Conservation (phyloP, 1,284 basidiomycete genomes). For the Austroboletus novae-zelandiae region DNA sequence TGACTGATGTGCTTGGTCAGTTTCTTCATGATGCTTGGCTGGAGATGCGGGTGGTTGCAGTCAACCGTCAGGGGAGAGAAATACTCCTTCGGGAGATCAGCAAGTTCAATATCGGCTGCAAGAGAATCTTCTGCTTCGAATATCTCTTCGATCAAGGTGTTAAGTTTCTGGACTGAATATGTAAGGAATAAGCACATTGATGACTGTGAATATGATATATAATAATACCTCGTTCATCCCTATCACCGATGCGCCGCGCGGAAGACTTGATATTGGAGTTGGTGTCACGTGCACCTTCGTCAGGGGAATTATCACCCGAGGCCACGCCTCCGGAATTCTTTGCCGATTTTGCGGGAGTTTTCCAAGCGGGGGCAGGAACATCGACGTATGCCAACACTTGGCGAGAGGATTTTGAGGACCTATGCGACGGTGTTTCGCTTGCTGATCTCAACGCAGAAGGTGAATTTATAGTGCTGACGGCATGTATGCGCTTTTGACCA, state of each 20-base stretch:
- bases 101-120: slow-evolving; percentile 57
- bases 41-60: slow-evolving; percentile 56
- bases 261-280: slow-evolving; percentile 43
- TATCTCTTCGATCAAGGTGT: slow-evolving; percentile 74
- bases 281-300: slow-evolving; percentile 38
- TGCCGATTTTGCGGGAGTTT: slow-evolving; percentile 37
- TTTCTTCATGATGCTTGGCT: slow-evolving; percentile 61
- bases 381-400: slow-evolving; percentile 57
- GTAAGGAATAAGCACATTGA: slow-evolving; percentile 3
- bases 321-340: slow-evolving; percentile 24
- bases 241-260: slow-evolving; percentile 62
- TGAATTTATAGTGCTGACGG: neutral
- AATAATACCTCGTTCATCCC: slow-evolving; percentile 72
- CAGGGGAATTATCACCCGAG: slow-evolving; percentile 50
- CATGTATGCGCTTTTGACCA: slow-evolving; percentile 49
- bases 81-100: slow-evolving; percentile 59
- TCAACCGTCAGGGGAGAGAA: slow-evolving; percentile 66
- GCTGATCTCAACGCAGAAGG: slow-evolving; percentile 11
- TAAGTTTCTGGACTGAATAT: slow-evolving; percentile 65
- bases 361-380: slow-evolving; percentile 48
- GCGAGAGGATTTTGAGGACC: slow-evolving; percentile 32
- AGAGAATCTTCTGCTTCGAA: slow-evolving; percentile 87
- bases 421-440: slow-evolving; percentile 25
- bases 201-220: neutral
- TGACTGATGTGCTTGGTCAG: slow-evolving; percentile 65